phyloP scores from a whole-genome alignment of 164 flowering plant genomes.

The Chloranthus sessilifolius region DNA sequence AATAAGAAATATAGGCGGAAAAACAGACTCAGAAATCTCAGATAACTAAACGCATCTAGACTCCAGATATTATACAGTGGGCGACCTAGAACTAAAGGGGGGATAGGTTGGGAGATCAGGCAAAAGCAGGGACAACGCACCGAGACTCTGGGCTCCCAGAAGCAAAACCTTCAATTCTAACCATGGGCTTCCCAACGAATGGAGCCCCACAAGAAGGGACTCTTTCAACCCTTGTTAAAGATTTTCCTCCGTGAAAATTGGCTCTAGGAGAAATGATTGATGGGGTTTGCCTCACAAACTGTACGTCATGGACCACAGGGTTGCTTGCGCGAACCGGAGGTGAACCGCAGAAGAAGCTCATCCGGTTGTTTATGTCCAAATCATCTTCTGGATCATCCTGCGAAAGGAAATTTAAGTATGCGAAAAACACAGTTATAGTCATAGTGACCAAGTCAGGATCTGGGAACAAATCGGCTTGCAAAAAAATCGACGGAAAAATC shows the following conservation, averaged over 20 bases:
- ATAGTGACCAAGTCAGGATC: too few species aligned
- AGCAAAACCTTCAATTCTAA: conserved; percentile 27
- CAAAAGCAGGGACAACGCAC: conserved; percentile 23
- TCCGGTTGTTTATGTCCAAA: background rate
- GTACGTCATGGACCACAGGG: conserved; percentile 25
- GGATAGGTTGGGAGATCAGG: too few species aligned
- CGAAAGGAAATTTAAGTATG: too few species aligned
- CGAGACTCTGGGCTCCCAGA: conserved; percentile 18
- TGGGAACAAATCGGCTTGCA: too few species aligned
- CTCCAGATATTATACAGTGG: too few species aligned
- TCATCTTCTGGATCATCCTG: background rate
- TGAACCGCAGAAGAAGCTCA: conserved; percentile 22
- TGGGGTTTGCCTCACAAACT: conserved; percentile 19
- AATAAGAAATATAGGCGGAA: too few species aligned
- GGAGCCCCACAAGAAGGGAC: conserved; percentile 17
- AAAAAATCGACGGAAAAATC: too few species aligned
- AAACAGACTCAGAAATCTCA: too few species aligned
- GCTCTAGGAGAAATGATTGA: conserved; percentile 13
- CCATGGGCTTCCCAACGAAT: conserved; percentile 22
- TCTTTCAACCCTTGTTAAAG: conserved; percentile 14
- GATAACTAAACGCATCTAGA: too few species aligned
- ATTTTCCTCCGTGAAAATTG: conserved; percentile 10
- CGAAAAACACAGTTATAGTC: too few species aligned
- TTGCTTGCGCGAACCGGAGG: conserved; percentile 27
- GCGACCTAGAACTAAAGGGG: too few species aligned